Evolutionary conservation across 2,329 filamentous ascomycete genomes (phyloP), one percentile per base, ranked within the genome.

Genomic region (Remersonia thermophila): DNA sequence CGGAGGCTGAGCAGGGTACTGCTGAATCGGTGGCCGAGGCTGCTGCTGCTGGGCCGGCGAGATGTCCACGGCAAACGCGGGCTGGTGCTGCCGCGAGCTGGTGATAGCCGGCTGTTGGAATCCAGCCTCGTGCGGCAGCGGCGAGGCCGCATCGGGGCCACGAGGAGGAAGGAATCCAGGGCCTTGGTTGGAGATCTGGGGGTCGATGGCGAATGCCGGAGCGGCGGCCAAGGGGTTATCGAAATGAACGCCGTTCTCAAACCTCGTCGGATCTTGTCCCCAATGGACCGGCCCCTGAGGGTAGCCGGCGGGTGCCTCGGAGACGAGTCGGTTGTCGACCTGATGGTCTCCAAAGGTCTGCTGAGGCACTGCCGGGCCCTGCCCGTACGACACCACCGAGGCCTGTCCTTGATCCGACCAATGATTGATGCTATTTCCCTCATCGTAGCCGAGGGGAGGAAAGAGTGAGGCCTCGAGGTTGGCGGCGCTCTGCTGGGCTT

Each of bases 151-250:
- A 23, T 9, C 17, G 13, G 32, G n/a, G 6, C 36, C 33, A 14
- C 37, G 46, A 10, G 16, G 30, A 5, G 39, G 11, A 25, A 37
- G 36, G 29, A 44, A 49, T 2, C 36, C 15, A 8, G 39, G 23
- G 5, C 40, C 35, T 7, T 43, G 40, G 25, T 33, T 41, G 27
- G 29, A 32, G 9, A 29, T 33, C 3, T 38, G 33, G 10, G 35
- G 18, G 17, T 42, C 36, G 5, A 43, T 18, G 15, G 23, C 37
- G 15, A 35, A 23, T 13, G 39, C 8, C 34, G 41, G 42, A 5
- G 43, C 27, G 20, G 31, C 16, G 7, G 41, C 37, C n/a, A 48
- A 39, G 10, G 46, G 46, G 27, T 45, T 48, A 9, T 47, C 39
- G 15, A 40, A 50, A 20, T 47, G 42, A n/a, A 23, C 20, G 5